Percentiles rank a stretch among this genome's conserved stretches.
Evolutionary conservation across 768 basidiomycete genomes (phyloP).

Genomic region (Pleurotus platypus): DNA sequence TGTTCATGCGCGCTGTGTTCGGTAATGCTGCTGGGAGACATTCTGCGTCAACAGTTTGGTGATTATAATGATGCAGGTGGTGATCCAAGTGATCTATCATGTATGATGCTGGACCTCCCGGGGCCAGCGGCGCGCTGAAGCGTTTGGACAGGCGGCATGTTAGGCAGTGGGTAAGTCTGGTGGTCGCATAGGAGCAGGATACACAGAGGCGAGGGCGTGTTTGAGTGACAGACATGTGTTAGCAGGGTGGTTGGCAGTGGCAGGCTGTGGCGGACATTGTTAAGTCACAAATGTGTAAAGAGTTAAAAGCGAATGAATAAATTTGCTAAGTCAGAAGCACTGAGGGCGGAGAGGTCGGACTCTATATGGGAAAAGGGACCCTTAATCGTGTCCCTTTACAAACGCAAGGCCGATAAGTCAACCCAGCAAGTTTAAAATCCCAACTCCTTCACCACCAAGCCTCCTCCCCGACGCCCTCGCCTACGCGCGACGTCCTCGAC

Average conservation of each 20-base stretch:
- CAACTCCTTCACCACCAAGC: not conserved
- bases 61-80: slow-evolving; percentile 4
- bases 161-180: not conserved
- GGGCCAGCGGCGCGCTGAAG: not conserved
- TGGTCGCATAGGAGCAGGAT: not conserved
- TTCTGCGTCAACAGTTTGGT: not conserved
- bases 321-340: slow-evolving; percentile 2
- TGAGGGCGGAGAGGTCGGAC: slow-evolving; percentile 6
- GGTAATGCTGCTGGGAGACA: too few species aligned
- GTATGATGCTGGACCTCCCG: too few species aligned
- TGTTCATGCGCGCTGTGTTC: too few species aligned
- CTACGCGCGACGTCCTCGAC: slow-evolving; percentile 1
- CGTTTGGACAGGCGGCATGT: not conserved
- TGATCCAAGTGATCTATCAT: not conserved
- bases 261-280: not conserved
- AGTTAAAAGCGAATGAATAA: not conserved
- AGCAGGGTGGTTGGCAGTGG: not conserved
- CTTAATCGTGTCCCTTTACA: slow-evolving; percentile 6
- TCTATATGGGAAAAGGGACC: slow-evolving; percentile 1
- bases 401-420: slow-evolving; percentile 9
- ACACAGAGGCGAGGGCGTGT: not conserved
- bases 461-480: slow-evolving; percentile 4
- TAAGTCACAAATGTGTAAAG: not conserved
- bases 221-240: slow-evolving; percentile 1
- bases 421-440: slow-evolving; percentile 7